Base-by-base conservation (phyloP, 345 rosid species). In the Capsella bursapastoris region DNA sequence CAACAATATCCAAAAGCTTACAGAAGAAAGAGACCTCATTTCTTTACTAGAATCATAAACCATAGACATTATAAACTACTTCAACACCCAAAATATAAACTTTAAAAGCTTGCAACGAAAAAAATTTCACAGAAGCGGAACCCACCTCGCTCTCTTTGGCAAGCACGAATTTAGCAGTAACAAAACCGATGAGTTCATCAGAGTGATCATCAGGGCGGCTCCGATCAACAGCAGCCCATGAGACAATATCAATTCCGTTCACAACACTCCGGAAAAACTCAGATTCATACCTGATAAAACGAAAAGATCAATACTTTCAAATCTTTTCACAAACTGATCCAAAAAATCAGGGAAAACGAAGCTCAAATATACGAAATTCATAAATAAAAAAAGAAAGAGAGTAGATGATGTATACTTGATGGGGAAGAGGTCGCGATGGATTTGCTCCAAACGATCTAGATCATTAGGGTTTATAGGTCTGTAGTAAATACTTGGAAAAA, bases 141-240 rank as follows among this genome's bases (percentile, higher is more conserved):
- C 86, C 50, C 53, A 89, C 98, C 90, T 90, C 96, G 77, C 92
- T 90, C 13, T 90, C 92, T 83, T 69, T 90, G 59, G 96, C 91
- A 81, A 75, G 72, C 59, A 88, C 85, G 68, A 86, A 77, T 52
- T 88, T 77, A 37, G 93, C 97, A 61, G 97, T 90, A 67, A 90
- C 89, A 78, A 93, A 93, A 74, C 98, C 98, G 76, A 90, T 85
- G 41, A 89, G 85, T 79, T 89, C 93, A 79, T 93, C 92, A 64
- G 66, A 77, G 9, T 75, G 63, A 74, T 83, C 89, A 71, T 85
- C 77, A 49, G 87, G 86, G 44, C 87, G 86, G 76, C 82, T 84
- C 22, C 88, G 83, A 71, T 93, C 97, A 75, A 89, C 88, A 66
- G 97, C 98, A 79, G 87, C 98, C 91, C 97, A 93, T 22, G 98